Evolutionary conservation across 2,329 filamentous ascomycete genomes (phyloP).

Genomic region (Podosphaera fusca): DNA sequence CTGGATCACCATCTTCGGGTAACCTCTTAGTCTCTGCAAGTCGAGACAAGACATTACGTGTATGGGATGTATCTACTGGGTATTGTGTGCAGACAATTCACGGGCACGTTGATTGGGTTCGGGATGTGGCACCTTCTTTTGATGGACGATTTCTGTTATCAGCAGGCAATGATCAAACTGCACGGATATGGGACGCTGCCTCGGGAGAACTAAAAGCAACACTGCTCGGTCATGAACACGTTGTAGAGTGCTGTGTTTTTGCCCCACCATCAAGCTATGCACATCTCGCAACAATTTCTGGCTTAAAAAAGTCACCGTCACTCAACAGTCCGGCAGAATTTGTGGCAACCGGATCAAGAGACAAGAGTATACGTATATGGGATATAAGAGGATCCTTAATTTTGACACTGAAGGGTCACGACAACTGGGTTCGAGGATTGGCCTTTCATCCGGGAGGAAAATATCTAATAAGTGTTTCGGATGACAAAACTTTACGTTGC

Average conservation of each 20-base stretch:
- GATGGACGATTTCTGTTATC: constrained; percentile 71
- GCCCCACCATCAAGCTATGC: constrained; percentile 59
- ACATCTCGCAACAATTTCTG: constrained; percentile 55
- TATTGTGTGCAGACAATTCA: constrained; percentile 80
- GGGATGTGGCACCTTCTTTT: constrained; percentile 58
- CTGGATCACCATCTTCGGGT: constrained; percentile 53
- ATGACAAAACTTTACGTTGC: constrained; percentile 81
- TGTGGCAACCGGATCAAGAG: constrained; percentile 68
- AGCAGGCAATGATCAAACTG: constrained; percentile 60
- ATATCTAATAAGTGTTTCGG: constrained; percentile 63
- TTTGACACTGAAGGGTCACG: constrained; percentile 66
- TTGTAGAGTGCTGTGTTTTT: constrained; percentile 66
- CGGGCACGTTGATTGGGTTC: constrained; percentile 78
- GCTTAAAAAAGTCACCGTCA: constrained; percentile 60
- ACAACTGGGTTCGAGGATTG: constrained; percentile 77
- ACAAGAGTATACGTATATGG: constrained; percentile 83
- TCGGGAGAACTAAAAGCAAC: constrained; percentile 52
- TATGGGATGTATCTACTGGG: constrained; percentile 86
- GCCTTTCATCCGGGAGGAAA: constrained; percentile 84
- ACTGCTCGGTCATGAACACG: constrained; percentile 68
- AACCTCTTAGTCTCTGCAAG: constrained; percentile 74
- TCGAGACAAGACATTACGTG: constrained; percentile 59
- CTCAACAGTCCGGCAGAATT: constrained; percentile 60
- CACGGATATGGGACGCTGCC: constrained; percentile 65
- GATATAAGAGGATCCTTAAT: constrained; percentile 65